Conservation (phyloP, 2,329 filamentous ascomycete genomes). For the Clonostachys byssicola region DNA sequence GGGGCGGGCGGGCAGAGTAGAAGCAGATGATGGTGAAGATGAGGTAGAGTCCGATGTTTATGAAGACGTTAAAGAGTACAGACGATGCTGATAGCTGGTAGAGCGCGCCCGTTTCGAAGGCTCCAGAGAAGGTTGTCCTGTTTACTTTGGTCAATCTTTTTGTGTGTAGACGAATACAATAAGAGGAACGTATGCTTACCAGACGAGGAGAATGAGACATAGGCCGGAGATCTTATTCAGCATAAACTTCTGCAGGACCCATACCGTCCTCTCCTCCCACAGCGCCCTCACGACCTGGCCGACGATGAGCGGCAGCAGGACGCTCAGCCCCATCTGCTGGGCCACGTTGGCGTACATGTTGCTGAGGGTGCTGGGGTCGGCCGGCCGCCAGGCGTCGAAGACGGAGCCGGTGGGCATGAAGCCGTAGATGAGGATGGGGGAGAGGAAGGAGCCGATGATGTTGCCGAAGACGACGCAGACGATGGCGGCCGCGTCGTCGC, state of each 20-base stretch:
- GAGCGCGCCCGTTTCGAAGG: conserved; percentile 61
- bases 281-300: conserved; percentile 56
- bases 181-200: conserved; percentile 22
- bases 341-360: conserved; percentile 64
- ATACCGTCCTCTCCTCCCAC: conserved; percentile 45
- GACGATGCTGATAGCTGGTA: conserved; percentile 53
- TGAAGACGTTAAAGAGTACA: conserved; percentile 62
- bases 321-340: conserved; percentile 63
- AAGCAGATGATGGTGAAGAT: conserved; percentile 62
- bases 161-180: background rate
- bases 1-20: conserved; percentile 38
- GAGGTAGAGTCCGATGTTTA: conserved; percentile 60
- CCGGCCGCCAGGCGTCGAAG: conserved; percentile 53
- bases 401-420: conserved; percentile 48
- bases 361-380: conserved; percentile 45
- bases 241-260: conserved; percentile 48
- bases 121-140: conserved; percentile 65
- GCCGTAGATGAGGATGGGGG: conserved; percentile 58
- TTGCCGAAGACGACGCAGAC: conserved; percentile 70
- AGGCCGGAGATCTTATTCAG: conserved; percentile 42
- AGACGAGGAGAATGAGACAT: conserved; percentile 43
- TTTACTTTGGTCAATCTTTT: conserved; percentile 17
- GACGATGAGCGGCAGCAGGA: conserved; percentile 58
- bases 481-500: conserved; percentile 61
- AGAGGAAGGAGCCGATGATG: conserved; percentile 63